Evolutionary conservation across 495 filamentous ascomycete species (phyloP), one percentile per base, ranked within the genome.

Genomic region (Lasiosphaeria ovina): DNA sequence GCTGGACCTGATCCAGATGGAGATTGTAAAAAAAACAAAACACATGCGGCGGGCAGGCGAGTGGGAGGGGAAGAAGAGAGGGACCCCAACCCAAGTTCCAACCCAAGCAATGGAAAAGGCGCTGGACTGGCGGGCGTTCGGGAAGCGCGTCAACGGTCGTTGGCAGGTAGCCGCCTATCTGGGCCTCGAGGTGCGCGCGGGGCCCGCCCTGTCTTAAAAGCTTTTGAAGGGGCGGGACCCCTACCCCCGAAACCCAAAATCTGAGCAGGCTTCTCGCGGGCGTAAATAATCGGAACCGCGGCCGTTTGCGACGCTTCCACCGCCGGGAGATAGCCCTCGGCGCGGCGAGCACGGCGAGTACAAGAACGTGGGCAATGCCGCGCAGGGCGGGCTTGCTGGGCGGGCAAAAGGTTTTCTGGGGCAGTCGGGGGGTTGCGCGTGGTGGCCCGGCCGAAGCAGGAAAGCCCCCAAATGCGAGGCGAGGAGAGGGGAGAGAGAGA

Each of bases 311-410:
- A 14, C 51, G 62, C 47, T 72, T 69, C 62, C 52, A 66, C 31
- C 14, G 51, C 55, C 49, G 34, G 55, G 31, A 7, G 63, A 66
- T 54, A 69, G 69, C 59, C 54, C 62, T 62, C 59, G 56, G 4
- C 51, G 40, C 38, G 59, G 64, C 61, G 71, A 69, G 53, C 68
- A 71, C 40, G 53, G 61, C 44, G 62, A 75, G 71, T 67, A 69
- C 59, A 70, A 70, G 40, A 75, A 72, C 44, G 71, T 62, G 45
- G 63, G 62, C 51, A 42, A 66, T 11, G 61, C 48, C 36, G 36
- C 51, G 38, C 47, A 33, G 47, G 38, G 24, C 45, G 54, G 57
- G 56, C 35, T 24, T 62, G 50, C 36, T 62, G 57, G 48, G 49
- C 49, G 56, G 54, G 36, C 57, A 32, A 55, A 65, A 63, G 62